Evolutionary conservation across 305 asterid species (phyloP), one percentile per base, ranked within the genome.

Genomic region (Fraxinus sp.): DNA sequence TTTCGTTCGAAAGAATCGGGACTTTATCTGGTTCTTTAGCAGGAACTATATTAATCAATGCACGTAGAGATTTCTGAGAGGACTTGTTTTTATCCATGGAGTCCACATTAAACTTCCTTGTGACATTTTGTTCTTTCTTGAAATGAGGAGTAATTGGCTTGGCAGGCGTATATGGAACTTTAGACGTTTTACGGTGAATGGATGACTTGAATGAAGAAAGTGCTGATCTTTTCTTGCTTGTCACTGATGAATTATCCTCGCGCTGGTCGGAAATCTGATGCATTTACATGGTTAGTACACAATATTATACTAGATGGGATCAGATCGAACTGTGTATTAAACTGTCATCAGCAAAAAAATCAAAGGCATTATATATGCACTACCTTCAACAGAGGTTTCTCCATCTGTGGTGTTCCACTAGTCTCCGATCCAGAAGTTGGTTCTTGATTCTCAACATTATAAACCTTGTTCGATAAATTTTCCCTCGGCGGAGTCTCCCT

Each of bases 331-430:
- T 22, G 59, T 16, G 7, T 49, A 49, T 49, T 49, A 49, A 49
- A 49, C 59, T 14, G 20, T 49, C 59, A 16, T 49, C 2, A 4
- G 59, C 59, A 36, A 36, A 11, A 49, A 14, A 14, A 11, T 43
- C n/a, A 3, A 43, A 43, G n/a, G 59, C 20, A 49, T 16, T 49
- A 14, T 0, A 14, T 13, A 49, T 49, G 59, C n/a, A 24, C 79
- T 35, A 89, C 94, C 92, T 90, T 91, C 13, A 91, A 86, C 83
- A 91, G 85, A 75, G 93, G 97, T 84, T 89, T 92, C 88, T 92
- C 94, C n/a, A 83, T 79, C 22, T 85, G 91, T 80, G 89, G 83
- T 28, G 89, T 84, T 80, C 89, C 92, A 83, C 92, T 87, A 32
- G 81, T 82, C 85, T 90, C 93, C 6, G 92, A 89, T 77, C 57